Evolutionary conservation across 1,284 basidiomycete species (phyloP), one percentile per base, ranked within the genome.

Genomic region (Rhodotorula sp.): DNA sequence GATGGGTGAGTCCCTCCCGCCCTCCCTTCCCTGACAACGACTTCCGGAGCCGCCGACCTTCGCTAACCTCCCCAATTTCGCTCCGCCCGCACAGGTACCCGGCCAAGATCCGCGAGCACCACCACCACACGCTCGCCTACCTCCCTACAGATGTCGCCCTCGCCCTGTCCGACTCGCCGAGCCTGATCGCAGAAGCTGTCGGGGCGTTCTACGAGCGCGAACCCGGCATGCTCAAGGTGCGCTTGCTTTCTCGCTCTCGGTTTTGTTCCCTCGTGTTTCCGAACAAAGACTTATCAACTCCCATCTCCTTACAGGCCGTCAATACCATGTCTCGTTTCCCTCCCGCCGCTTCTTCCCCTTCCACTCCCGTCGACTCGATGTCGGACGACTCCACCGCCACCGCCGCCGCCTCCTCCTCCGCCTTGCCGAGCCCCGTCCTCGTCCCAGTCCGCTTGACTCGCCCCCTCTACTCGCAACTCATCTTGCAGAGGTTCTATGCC

Each of bases 191-290:
- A 77, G 89, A 87, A 77, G 91, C 94, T 0, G 86, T 91, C 4
- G 92, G 94, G 80, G 87, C 90, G 0, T 97, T 98, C 81, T 95
- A 97, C 79, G 95, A 93, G 2, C 86, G 94, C 66, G 95, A 97
- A 82, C 89, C 90, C 1, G 84, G 90, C 5, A 92, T 93, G 80
- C 84, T 97, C 66, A 87, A 92, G 57, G 93, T 95, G 80, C 79
- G 88, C 38, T 14, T 43, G 12, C 38, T 12, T 43, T 43, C 38
- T 43, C 38, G 10, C 38, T 12, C 10, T 12, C 38, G 38, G 14
- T 55, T 16, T 55, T 16, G 14, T 43, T 23, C 10, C 56, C 58
- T 28, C 18, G 67, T 75, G 7, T 67, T 76, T n/a, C 62, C 67
- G 47, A 74, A 68, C 18, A 72, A 74, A 34, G 75, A 76, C 61